A percentile compares a stretch with the other conserved stretches of the same genome.
These are phyloP conservation scores for Colletotrichum higginsianum DNA, from an alignment of 2,329 filamentous ascomycete species.

Conservation along the genomic window DNA sequence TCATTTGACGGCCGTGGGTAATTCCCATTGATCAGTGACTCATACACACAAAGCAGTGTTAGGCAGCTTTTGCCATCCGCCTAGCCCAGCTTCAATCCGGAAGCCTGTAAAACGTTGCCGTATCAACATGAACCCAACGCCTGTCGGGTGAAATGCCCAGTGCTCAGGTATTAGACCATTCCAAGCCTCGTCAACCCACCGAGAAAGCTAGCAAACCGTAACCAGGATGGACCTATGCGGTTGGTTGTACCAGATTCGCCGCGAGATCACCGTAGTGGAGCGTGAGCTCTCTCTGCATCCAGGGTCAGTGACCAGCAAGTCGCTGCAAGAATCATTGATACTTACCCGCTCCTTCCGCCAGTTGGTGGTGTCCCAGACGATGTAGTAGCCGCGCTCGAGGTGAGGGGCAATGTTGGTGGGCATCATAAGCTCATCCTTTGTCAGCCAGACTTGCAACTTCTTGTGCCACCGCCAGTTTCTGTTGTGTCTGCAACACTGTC, in stretches of 20 bases:
- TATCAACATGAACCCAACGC: constrained; percentile 40
- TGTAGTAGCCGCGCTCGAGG: constrained; percentile 76
- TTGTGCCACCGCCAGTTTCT: constrained; percentile 80
- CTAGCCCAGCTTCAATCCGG: constrained; percentile 30
- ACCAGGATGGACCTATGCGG: constrained; percentile 25
- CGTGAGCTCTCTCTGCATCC: constrained; percentile 69
- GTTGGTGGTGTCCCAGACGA: constrained; percentile 74
- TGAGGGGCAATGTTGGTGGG: constrained; percentile 71
- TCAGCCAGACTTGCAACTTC: constrained; percentile 76
- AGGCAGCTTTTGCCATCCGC: constrained; percentile 28
- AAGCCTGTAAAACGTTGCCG: constrained; percentile 36
- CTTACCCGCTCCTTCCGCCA: constrained; percentile 76
- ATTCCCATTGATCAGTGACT: constrained; percentile 38
- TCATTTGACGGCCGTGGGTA: constrained; percentile 31
- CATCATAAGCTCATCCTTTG: constrained; percentile 77
- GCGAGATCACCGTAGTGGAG: constrained; percentile 75
- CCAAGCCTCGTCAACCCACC: constrained; percentile 30
- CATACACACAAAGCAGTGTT: constrained; percentile 39
- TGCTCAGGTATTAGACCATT: constrained; percentile 36
- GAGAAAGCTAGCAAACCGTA: constrained; percentile 29
- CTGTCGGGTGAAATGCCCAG: constrained; percentile 29
- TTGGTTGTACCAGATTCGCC: constrained; percentile 52
- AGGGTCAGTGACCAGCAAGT: constrained; percentile 36
- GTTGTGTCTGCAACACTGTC: constrained; percentile 62
- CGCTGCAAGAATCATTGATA: constrained; percentile 34